These are phyloP conservation scores for Yamadazyma scolyti DNA, from an alignment of 805 yeast genomes.

Conservation along the genomic window DNA sequence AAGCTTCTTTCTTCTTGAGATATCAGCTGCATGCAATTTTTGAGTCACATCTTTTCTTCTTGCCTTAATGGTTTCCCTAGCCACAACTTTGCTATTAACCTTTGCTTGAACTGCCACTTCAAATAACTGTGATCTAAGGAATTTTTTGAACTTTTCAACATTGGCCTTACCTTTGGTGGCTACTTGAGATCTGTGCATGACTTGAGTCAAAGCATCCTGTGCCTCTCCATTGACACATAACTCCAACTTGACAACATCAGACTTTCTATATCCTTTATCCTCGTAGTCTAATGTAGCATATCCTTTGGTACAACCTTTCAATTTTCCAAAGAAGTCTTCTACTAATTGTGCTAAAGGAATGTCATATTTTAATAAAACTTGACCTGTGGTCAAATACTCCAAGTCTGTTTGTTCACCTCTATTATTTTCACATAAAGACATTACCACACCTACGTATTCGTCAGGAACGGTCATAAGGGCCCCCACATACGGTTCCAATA, in stretches of 20 bases:
- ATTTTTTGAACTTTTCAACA: conserved; percentile 79
- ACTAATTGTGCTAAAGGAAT: conserved; percentile 87
- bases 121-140: conserved; percentile 74
- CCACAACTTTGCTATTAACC: conserved; percentile 74
- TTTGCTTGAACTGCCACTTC: conserved; percentile 92
- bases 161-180: conserved; percentile 72
- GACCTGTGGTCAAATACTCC: conserved; percentile 73
- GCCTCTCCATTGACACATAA: conserved; percentile 83
- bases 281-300: conserved; percentile 94
- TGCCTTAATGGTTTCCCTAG: conserved; percentile 92
- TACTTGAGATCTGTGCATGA: conserved; percentile 79
- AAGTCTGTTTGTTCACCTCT: conserved; percentile 82
- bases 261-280: conserved; percentile 79
- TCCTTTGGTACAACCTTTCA: conserved; percentile 86
- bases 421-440: conserved; percentile 78
- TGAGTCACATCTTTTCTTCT: conserved; percentile 93
- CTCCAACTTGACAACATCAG: conserved; percentile 85
- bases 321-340: conserved; percentile 92
- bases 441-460: conserved; percentile 84
- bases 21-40: conserved; percentile 88
- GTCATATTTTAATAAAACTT: conserved; percentile 73
- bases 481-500: conserved; percentile 84
- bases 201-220: conserved; percentile 89
- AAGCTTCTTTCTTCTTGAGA: conserved; percentile 83
- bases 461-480: conserved; percentile 88